Evolutionary conservation across 2,329 filamentous ascomycete species (phyloP).

Genomic region (Falciphora oryzae): DNA sequence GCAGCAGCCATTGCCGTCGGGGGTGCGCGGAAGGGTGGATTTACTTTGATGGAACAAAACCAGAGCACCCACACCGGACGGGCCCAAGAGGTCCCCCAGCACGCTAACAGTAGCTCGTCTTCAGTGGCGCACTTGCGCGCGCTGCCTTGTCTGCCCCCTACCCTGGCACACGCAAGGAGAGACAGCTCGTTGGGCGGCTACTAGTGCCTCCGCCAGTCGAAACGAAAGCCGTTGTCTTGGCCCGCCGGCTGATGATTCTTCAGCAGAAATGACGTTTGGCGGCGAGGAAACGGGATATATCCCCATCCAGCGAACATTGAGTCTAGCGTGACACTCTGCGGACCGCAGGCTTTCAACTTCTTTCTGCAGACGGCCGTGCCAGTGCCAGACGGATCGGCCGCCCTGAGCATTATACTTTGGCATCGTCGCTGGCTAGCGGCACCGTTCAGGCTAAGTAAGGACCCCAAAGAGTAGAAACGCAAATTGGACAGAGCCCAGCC

Average conservation of each 20-base stretch:
- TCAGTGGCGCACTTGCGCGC: neutral
- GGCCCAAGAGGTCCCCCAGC: neutral
- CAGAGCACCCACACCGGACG: no score
- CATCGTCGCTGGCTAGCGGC: neutral
- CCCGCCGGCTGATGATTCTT: neutral
- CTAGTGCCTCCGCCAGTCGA: neutral
- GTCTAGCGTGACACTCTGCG: no score
- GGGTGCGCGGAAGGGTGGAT: no score
- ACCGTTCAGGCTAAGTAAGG: neutral
- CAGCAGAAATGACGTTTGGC: neutral
- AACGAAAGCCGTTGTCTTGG: neutral
- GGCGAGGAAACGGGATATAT: no score
- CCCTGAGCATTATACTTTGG: neutral
- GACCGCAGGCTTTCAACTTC: no score
- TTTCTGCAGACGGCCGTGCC: neutral
- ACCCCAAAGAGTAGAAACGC: neutral
- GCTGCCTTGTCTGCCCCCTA: neutral
- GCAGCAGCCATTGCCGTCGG: no score
- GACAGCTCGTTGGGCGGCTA: neutral
- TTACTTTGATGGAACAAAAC: no score
- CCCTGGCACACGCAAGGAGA: neutral
- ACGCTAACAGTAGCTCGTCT: neutral
- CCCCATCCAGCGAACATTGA: no score
- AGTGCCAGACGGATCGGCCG: neutral
- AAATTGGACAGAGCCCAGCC: no score